Base-by-base conservation (phyloP, 2,329 filamentous ascomycete species). In the Xenosphaeropsis pyriputrescens region DNA sequence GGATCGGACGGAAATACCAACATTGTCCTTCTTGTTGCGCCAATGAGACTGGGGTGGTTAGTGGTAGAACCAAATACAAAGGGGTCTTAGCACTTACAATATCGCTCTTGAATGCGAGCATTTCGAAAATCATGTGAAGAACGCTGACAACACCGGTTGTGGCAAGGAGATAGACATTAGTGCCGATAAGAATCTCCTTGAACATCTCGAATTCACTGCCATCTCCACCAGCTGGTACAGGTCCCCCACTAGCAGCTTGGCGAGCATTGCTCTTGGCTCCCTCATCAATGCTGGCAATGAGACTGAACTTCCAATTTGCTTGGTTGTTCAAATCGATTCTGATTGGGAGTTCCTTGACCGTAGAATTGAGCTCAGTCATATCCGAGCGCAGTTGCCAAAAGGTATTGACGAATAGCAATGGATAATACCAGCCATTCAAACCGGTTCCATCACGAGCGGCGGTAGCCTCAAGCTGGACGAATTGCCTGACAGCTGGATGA, bases 1-100 rank as follows among this genome's bases (percentile, higher is more conserved):
- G 22, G 89, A 93, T 40, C 91, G 85, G 42, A 98, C 82, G 1
- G 88, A 95, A 34, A 94, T 93, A 45, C 91, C 91, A 18, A 98
- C 83, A 41, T 94, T 91, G 64, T 96, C 93, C 69, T 98, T 98
- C 79, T 98, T 98, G 68, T 96, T 95, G 56, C 88, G 85, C 75
- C 91, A 98, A 62, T 98, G 91, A 35, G 86, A 68, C 61, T 64
- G 9, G 29, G 29, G 14, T 3, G 31, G 12, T 38, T 38, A 32
- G 17, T 13, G n/a, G 14, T 14, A n/a, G 35, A 31, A 19, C 8
- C 29, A 35, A 17, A 9, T n/a, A 6, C 14, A 17, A 9, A 6
- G n/a, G 16, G 15, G 13, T n/a, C 6, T n/a, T 15, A 19, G 32
- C 14, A 39, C 61, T 57, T 55, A 64, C 77, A 56, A 98, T 94